phyloP scores from a whole-genome alignment of 2,329 filamentous ascomycete species.

The Byssochlamys sp. region DNA sequence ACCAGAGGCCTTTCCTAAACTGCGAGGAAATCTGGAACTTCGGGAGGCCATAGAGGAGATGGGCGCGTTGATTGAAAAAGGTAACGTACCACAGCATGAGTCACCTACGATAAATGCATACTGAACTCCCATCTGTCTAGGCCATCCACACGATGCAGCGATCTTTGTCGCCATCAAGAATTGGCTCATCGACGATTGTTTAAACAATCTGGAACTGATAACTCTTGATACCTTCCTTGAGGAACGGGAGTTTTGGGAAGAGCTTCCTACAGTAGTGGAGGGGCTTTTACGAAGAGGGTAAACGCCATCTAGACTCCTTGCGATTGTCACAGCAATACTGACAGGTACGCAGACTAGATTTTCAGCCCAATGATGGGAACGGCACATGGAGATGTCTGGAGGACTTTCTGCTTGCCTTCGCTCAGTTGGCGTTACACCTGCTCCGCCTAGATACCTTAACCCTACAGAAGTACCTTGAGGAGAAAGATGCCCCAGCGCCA shows the following conservation, averaged over 20 bases:
- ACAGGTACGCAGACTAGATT: constrained; percentile 16
- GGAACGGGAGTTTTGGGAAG: constrained; percentile 38
- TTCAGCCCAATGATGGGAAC: constrained; percentile 22
- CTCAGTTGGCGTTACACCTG: constrained; percentile 32
- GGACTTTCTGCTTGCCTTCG: constrained; percentile 33
- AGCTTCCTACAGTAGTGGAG: constrained; percentile 33
- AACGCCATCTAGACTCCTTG: constrained; percentile 4
- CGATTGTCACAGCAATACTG: constrained; percentile 3
- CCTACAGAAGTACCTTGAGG: constrained; percentile 20
- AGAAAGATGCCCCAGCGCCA: constrained; percentile 16
- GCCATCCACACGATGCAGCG: constrained; percentile 18
- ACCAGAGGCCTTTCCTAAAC: constrained; percentile 29
- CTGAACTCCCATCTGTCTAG: constrained; percentile 12
- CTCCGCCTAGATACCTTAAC: constrained; percentile 29
- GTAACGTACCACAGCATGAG: constrained; percentile 13
- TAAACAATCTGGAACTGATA: constrained; percentile 23
- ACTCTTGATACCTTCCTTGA: constrained; percentile 26
- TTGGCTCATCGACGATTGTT: constrained; percentile 33
- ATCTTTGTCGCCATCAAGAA: constrained; percentile 29
- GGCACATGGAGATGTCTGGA: constrained; percentile 26
- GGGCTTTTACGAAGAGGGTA: constrained; percentile 32
- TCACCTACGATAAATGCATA: background rate
- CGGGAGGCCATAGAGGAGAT: constrained; percentile 27
- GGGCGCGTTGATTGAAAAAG: constrained; percentile 26
- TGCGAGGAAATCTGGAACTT: constrained; percentile 16